Conservation (phyloP, 2,329 filamentous ascomycete genomes). For the Aureobasidium mangrovei region DNA sequence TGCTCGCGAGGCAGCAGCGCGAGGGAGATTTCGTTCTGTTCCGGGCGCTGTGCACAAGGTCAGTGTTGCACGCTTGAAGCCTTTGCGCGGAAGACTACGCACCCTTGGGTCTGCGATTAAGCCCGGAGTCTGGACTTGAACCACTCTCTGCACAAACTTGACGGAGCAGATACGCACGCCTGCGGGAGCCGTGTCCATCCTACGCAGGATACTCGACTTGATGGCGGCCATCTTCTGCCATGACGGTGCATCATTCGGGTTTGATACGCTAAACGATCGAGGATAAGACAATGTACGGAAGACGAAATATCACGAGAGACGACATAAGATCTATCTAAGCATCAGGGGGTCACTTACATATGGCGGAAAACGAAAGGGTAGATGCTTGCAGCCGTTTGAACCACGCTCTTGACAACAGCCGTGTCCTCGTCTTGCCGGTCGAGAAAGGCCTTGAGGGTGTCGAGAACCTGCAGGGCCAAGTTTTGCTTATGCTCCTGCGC, state of each 20-base stretch:
- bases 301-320: conserved; percentile 16
- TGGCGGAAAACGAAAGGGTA: conserved; percentile 88
- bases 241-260: conserved; percentile 67
- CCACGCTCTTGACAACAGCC: conserved; percentile 72
- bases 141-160: conserved; percentile 91
- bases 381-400: conserved; percentile 84
- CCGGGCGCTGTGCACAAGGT: conserved; percentile 47
- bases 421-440: conserved; percentile 55
- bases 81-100: conserved; percentile 31
- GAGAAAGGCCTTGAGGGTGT: conserved; percentile 52
- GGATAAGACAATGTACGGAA: background rate
- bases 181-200: conserved; percentile 73
- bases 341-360: conserved; percentile 60
- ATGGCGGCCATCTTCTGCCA: conserved; percentile 87
- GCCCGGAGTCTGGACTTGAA: conserved; percentile 84
- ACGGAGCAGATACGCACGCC: conserved; percentile 87
- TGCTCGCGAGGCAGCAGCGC: conserved; percentile 79
- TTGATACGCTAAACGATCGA: conserved; percentile 60
- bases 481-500: conserved; percentile 69
- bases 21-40: conserved; percentile 76
- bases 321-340: conserved; percentile 21
- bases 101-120: conserved; percentile 74
- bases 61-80: background rate
- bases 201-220: conserved; percentile 77
- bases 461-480: conserved; percentile 66